phyloP scores from a whole-genome alignment of 345 rosid species.

The Acer saccharum region DNA sequence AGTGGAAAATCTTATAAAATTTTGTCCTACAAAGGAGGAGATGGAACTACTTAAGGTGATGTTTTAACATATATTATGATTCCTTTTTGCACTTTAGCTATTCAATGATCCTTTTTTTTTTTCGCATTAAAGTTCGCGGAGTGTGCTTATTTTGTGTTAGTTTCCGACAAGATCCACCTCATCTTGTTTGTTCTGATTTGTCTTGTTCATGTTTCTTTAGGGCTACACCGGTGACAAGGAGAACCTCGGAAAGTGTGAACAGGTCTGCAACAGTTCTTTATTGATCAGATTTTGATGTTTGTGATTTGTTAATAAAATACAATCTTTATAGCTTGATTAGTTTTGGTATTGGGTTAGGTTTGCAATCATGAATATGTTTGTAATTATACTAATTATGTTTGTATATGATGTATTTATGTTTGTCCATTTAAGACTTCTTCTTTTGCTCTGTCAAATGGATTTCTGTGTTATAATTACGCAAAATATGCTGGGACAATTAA shows the following conservation, averaged over 20 bases:
- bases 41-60: constrained; percentile 96
- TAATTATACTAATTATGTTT: background rate
- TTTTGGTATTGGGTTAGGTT: constrained; percentile 8
- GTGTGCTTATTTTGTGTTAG: background rate
- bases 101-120: background rate
- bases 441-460: background rate
- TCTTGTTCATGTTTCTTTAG: constrained; percentile 38
- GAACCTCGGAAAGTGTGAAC: constrained; percentile 93
- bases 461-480: background rate
- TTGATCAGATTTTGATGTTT: constrained; percentile 6
- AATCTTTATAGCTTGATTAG: constrained; percentile 5
- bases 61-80: constrained; percentile 25
- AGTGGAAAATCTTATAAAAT: constrained; percentile 96
- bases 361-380: background rate
- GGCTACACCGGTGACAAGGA: constrained; percentile 80
- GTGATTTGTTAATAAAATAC: constrained; percentile 4
- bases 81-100: constrained; percentile 4
- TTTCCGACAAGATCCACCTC: background rate
- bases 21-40: constrained; percentile 99
- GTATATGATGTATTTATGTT: background rate
- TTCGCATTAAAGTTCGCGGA: background rate
- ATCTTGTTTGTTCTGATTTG: constrained; percentile 18
- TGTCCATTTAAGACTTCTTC: background rate
- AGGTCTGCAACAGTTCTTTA: constrained; percentile 51
- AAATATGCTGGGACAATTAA: background rate